Percentiles rank a stretch among this genome's conserved stretches.
phyloP scores from a whole-genome alignment of 148 eudicot species.

The Bassia scoparia region DNA sequence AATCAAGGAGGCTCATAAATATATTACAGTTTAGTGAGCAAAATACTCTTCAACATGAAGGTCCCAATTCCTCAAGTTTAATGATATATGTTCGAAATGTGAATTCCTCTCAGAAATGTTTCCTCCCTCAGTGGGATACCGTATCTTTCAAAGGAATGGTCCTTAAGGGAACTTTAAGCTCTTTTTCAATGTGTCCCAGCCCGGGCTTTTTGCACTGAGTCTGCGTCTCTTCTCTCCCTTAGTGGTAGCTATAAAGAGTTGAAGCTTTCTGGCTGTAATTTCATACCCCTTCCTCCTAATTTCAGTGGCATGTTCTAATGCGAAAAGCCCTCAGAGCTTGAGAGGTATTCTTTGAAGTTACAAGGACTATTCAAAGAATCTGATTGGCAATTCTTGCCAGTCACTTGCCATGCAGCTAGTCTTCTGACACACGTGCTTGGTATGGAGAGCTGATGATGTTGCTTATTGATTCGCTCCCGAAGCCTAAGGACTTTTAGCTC shows the following conservation, averaged over 20 bases:
- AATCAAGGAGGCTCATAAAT: not conserved
- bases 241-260: constrained; percentile 18
- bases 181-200: constrained; percentile 5
- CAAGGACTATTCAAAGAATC: constrained; percentile 12
- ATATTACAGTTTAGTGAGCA: constrained; percentile 22
- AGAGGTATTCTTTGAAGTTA: not conserved
- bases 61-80: constrained; percentile 23
- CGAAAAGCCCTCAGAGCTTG: constrained; percentile 24
- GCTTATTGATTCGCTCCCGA: constrained; percentile 21
- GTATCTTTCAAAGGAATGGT: constrained; percentile 25
- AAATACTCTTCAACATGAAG: constrained; percentile 27
- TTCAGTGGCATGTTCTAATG: constrained; percentile 23
- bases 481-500: constrained; percentile 13
- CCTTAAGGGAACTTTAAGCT: constrained; percentile 23
- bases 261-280: constrained; percentile 18
- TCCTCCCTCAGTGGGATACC: constrained; percentile 30
- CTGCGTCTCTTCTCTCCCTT: constrained; percentile 19
- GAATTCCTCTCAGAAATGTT: not conserved
- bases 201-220: constrained; percentile 2
- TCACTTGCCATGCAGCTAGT: too few species aligned
- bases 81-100: constrained; percentile 3
- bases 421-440: constrained; percentile 8
- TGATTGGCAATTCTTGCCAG: too few species aligned
- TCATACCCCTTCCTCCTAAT: constrained; percentile 8
- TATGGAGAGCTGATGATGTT: constrained; percentile 15